Conservation (phyloP, 177 flowering plant species). For the Vitis hybrid region DNA sequence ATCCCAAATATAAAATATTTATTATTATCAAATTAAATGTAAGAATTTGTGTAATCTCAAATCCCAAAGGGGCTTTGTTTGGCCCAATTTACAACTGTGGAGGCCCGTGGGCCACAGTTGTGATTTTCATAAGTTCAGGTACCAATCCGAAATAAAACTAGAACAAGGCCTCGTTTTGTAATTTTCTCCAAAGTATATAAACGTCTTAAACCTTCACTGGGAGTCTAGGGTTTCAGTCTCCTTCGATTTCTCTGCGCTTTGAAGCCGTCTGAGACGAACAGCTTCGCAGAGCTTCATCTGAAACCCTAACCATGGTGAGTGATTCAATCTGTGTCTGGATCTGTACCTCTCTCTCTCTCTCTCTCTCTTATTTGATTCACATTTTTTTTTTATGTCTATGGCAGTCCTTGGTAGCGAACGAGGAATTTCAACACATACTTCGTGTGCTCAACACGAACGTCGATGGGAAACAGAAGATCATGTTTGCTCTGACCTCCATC, state of each 20-base stretch:
- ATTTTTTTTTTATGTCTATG: neutral
- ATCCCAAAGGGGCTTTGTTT: no score
- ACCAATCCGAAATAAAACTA: no score
- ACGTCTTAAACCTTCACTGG: neutral
- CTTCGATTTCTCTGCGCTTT: neutral
- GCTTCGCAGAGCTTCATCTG: neutral
- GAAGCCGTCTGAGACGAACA: neutral
- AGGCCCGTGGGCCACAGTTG: no score
- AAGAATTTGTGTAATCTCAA: no score
- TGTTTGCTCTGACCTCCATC: conserved; percentile 57
- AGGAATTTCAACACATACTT: conserved; percentile 61
- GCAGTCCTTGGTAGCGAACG: conserved; percentile 52
- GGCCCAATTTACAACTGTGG: no score
- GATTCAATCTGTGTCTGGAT: neutral
- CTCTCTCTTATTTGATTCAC: no score
- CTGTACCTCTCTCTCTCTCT: neutral
- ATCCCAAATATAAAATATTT: no score
- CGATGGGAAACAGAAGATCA: conserved; percentile 58
- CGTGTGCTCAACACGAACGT: conserved; percentile 63
- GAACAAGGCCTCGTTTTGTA: no score
- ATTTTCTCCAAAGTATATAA: neutral
- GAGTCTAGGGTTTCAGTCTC: conserved; percentile 4
- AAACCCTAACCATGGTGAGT: conserved; percentile 15
- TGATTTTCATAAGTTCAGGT: no score
- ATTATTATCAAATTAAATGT: no score